phyloP scores from a whole-genome alignment of 2,329 filamentous ascomycete genomes.

The Plectosphaerella sp. region DNA sequence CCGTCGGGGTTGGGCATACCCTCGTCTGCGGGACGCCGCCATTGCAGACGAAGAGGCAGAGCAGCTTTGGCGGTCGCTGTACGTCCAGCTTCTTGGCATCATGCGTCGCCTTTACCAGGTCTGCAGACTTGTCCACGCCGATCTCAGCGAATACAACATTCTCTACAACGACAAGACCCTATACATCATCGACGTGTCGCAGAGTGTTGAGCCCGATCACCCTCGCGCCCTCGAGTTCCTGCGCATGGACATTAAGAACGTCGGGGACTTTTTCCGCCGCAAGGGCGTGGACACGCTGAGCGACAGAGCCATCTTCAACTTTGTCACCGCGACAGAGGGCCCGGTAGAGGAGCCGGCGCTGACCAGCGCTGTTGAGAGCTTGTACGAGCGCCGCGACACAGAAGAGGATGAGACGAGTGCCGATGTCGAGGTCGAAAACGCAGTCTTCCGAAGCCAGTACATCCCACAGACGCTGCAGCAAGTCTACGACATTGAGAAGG shows the following conservation, averaged over 20 bases:
- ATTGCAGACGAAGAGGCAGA: conserved; percentile 65
- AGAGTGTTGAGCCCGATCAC: conserved; percentile 96
- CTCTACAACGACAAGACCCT: conserved; percentile 79
- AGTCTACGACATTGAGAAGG: conserved; percentile 93
- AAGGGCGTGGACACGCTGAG: conserved; percentile 78
- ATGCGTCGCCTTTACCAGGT: conserved; percentile 93
- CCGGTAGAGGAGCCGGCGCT: conserved; percentile 59
- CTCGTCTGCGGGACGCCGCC: conserved; percentile 80
- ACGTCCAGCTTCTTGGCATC: conserved; percentile 77
- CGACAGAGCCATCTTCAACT: conserved; percentile 78
- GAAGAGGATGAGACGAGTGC: conserved; percentile 47
- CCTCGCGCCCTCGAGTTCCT: conserved; percentile 89
- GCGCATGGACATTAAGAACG: conserved; percentile 98
- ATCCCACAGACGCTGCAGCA: conserved; percentile 95
- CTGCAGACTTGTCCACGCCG: conserved; percentile 88
- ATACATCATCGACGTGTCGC: conserved; percentile 95
- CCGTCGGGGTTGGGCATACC: conserved; percentile 80
- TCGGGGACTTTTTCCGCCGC: conserved; percentile 84
- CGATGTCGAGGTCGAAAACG: conserved; percentile 72
- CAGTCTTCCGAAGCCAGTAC: conserved; percentile 93
- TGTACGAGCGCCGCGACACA: conserved; percentile 56
- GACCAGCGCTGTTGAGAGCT: conserved; percentile 55
- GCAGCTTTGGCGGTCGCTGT: conserved; percentile 71
- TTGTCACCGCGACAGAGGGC: conserved; percentile 64
- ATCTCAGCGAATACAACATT: conserved; percentile 97